Base-by-base conservation (phyloP, 768 basidiomycete species). In the Trichaptum fuscoviolaceum region DNA sequence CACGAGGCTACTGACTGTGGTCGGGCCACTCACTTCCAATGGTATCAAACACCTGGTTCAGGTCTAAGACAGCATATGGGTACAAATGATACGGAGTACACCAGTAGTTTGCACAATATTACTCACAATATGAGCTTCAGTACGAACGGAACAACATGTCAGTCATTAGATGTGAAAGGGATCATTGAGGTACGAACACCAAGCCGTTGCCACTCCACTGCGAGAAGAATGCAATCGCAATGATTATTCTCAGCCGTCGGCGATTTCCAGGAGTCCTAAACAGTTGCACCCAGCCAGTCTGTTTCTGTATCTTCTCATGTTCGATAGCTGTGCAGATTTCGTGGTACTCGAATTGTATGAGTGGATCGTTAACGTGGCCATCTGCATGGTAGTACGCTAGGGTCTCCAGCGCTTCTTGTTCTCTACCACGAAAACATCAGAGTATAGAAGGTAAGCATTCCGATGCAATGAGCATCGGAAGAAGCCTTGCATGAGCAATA, bases 341-440 rank as follows among this genome's bases (percentile, higher is more conserved):
- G 58, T 74, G 72, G 64, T 72, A 75, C 68, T 77, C 76, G 67
- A 70, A 76, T 63, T 67, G 27, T 10, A 69, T 65, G 57, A 73
- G 66, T 7, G 67, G 70, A 63, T 68, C 69, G 42, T 52, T 20
- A 12, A 52, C 71, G 66, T 87, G 77, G 7, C 84, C 84, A 64
- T 81, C 76, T 5, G 83, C 83, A 72, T 89, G 87, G 69, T 86
- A 86, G 67, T 83, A 80, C 0, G 84, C 84, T 15, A 89, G 73
- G 6, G 82, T 80, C 26, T 75, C 69, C 17, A 81, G 75, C 0
- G 87, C 87, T 66, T 85, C 75, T 10, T 78, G 80, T 25, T 82
- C 77, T 60, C 81, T 68, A 12, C 12, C 20, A 35, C 62, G 52
- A 35, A 2, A 52, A 57, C n/a, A 25, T n/a, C 17, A 64, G 17